Conservation (phyloP, 768 basidiomycete species). For the Lentinula detonsa region DNA sequence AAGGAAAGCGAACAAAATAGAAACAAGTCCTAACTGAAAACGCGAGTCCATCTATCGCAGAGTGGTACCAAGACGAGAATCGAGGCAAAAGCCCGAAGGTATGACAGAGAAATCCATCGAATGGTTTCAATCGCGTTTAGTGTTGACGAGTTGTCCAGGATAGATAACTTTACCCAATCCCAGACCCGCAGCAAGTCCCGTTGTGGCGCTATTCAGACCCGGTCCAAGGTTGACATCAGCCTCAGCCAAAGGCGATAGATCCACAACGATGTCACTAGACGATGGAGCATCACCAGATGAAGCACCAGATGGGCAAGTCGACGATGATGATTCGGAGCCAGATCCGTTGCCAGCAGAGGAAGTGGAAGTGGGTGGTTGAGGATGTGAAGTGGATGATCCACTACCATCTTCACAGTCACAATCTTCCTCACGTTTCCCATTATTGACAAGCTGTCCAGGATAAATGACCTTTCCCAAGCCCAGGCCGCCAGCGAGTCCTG, state of each 20-base stretch:
- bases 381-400: neutral
- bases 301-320: neutral
- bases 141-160: neutral
- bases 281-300: neutral
- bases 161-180: neutral
- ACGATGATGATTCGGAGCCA: too few species aligned
- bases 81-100: too few species aligned
- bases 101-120: too few species aligned
- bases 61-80: too few species aligned
- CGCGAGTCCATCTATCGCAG: too few species aligned
- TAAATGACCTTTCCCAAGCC: too few species aligned
- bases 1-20: too few species aligned
- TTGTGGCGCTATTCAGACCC: neutral
- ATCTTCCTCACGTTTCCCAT: too few species aligned
- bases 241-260: neutral
- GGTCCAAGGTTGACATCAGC: neutral
- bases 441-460: neutral
- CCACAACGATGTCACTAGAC: neutral
- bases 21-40: too few species aligned
- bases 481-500: too few species aligned
- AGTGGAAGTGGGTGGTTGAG: neutral
- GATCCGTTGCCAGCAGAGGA: neutral
- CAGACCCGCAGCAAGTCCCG: neutral
- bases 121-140: neutral
- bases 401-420: neutral